phyloP scores from a whole-genome alignment of 495 filamentous ascomycete genomes.

The Trichoderma erinaceum region DNA sequence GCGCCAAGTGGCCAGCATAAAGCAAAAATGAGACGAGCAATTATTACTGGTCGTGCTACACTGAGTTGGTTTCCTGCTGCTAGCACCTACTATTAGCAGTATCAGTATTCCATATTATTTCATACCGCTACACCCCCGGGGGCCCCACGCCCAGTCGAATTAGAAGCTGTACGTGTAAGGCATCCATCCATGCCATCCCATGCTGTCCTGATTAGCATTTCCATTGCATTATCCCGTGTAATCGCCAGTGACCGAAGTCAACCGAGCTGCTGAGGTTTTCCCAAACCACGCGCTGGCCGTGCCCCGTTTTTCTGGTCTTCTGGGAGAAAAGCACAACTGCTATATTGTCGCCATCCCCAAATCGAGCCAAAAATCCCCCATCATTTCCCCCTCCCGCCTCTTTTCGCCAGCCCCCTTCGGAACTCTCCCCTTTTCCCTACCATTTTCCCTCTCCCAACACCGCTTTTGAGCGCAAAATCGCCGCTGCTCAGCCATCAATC shows the following conservation, averaged over 20 bases:
- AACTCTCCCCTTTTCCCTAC: slow-evolving; percentile 38
- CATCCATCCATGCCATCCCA: not conserved
- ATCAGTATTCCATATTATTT: not conserved
- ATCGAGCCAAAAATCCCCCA: slow-evolving; percentile 13
- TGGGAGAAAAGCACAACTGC: slow-evolving; percentile 18
- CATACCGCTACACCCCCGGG: not conserved
- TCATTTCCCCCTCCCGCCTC: slow-evolving; percentile 25
- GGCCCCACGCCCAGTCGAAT: not conserved
- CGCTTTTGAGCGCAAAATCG: slow-evolving; percentile 25
- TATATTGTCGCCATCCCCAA: slow-evolving; percentile 42
- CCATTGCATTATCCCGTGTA: not conserved
- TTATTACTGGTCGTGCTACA: not conserved
- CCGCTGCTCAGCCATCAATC: slow-evolving; percentile 37
- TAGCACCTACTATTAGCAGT: too few species aligned
- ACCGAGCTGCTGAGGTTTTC: slow-evolving; percentile 3
- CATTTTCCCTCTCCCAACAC: slow-evolving; percentile 40
- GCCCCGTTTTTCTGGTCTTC: slow-evolving; percentile 45
- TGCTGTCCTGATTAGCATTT: not conserved
- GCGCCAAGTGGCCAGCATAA: not conserved
- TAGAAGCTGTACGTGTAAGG: not conserved
- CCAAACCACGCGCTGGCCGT: slow-evolving; percentile 13
- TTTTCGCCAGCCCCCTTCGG: slow-evolving; percentile 28
- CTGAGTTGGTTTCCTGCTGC: too few species aligned
- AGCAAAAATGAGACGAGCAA: not conserved
- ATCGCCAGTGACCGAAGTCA: not conserved